These are phyloP conservation scores for Ophidiomyces ophidiicola DNA, from an alignment of 2,329 filamentous ascomycete species.

Conservation along the genomic window DNA sequence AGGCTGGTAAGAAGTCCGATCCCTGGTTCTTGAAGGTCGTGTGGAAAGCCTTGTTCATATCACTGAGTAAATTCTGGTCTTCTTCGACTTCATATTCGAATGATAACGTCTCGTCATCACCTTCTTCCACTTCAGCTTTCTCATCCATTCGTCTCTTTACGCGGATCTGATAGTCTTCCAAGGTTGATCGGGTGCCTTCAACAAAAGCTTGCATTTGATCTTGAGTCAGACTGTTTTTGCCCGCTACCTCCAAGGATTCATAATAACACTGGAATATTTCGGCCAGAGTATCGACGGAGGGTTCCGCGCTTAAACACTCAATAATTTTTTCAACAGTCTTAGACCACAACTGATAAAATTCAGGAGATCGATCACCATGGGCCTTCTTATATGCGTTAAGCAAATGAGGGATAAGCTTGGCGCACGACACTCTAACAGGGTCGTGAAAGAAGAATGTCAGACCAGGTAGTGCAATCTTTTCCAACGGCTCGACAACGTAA, in stretches of 20 bases:
- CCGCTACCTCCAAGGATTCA: constrained; percentile 88
- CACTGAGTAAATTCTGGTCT: constrained; percentile 87
- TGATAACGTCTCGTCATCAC: constrained; percentile 80
- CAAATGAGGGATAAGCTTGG: constrained; percentile 85
- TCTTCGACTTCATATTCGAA: constrained; percentile 86
- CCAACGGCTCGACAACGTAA: constrained; percentile 86
- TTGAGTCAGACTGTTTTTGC: constrained; percentile 64
- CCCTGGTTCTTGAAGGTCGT: constrained; percentile 97
- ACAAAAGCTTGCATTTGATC: constrained; percentile 81
- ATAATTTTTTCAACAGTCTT: constrained; percentile 80
- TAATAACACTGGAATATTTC: constrained; percentile 99
- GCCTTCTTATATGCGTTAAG: constrained; percentile 89
- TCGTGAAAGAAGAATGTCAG: constrained; percentile 99
- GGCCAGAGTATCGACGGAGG: constrained; percentile 86
- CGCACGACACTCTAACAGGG: constrained; percentile 85
- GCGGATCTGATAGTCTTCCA: constrained; percentile 85
- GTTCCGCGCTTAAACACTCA: constrained; percentile 85
- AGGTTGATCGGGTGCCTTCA: constrained; percentile 66
- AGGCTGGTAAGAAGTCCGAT: constrained; percentile 67
- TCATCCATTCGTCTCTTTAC: constrained; percentile 77
- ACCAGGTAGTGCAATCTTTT: constrained; percentile 86
- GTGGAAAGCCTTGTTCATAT: constrained; percentile 99
- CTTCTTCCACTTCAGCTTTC: constrained; percentile 69
- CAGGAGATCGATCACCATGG: constrained; percentile 65
- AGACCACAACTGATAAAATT: constrained; percentile 72